Base-by-base conservation (phyloP, 2,329 filamentous ascomycete species). In the Exophiala oligosperma region DNA sequence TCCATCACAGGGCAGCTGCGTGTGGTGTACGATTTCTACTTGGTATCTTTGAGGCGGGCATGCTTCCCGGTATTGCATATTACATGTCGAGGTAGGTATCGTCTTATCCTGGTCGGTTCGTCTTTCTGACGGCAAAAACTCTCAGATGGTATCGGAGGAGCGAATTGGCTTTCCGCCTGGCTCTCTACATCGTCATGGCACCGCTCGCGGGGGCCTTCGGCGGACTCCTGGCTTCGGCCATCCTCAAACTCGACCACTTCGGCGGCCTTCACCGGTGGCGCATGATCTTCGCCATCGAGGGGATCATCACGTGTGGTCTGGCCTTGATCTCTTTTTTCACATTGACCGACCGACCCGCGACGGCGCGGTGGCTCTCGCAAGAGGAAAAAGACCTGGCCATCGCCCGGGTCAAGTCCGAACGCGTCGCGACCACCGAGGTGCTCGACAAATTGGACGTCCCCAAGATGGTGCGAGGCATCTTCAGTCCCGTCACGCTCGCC, bases 261-360 rank as follows among this genome's bases (percentile, higher is more conserved):
- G 86, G 84, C 5, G 69, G 75, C 3, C 71, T 89, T 0, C 74
- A 73, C 24, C 73, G 71, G 4, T 90, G 87, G 87, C 76, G 86
- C 6, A 88, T 89, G 85, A 88, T 90, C 52, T 90, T 90, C 54
- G 81, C 79, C 3, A 84, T 90, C n/a, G 87, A 90, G 68, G 87
- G 87, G 21, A 83, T 89, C 65, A 82, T 88, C 63, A 85, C 83
- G 1, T 76, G 75, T 59, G 76, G 78, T 0, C 70, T 90, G 0
- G 78, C 81, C 0, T n/a, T 89, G 1, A 75, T 90, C 37, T 73
- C 81, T 1, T 88, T 89, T 69, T 63, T 86, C 65, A 86, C 84
- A 0, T 73, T 90, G 17, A 89, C 87, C 0, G 88, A 91, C 68
- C 79, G 86, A 0, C 88, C 88, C 0, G 85, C 81, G 55, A 88